Evolutionary conservation across 805 yeast genomes (phyloP).

Genomic region (Pichia manshurica): DNA sequence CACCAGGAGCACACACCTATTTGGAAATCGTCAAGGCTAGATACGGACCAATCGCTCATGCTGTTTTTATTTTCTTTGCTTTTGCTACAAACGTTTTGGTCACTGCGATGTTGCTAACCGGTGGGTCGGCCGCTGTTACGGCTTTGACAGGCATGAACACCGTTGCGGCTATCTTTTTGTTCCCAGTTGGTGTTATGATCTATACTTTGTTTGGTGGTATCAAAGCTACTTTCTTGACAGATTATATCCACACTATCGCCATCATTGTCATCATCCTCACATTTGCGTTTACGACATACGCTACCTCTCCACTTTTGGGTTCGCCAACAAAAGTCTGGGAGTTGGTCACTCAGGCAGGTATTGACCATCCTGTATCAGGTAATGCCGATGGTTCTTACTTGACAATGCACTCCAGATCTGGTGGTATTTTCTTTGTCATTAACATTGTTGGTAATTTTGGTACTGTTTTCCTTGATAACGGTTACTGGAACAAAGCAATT

Average conservation of each 20-base stretch:
- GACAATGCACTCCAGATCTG: constrained; percentile 80
- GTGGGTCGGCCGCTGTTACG: constrained; percentile 79
- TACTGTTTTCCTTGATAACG: constrained; percentile 80
- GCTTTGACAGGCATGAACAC: constrained; percentile 76
- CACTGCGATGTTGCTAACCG: constrained; percentile 86
- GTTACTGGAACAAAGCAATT: constrained; percentile 86
- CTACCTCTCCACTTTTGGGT: constrained; percentile 64
- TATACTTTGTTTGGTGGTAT: constrained; percentile 79
- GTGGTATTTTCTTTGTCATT: constrained; percentile 86
- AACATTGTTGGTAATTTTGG: constrained; percentile 88
- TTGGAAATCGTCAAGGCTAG: constrained; percentile 77
- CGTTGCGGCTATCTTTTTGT: constrained; percentile 73
- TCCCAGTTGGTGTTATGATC: constrained; percentile 74
- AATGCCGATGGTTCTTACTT: constrained; percentile 83
- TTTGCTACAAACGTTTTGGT: constrained; percentile 84
- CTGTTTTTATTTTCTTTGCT: constrained; percentile 69
- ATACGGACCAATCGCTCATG: constrained; percentile 73
- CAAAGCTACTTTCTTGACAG: constrained; percentile 76
- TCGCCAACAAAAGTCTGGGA: constrained; percentile 83
- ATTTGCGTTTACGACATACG: constrained; percentile 77
- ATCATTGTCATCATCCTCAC: constrained; percentile 69
- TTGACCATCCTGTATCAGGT: constrained; percentile 61
- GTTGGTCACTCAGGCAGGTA: constrained; percentile 53
- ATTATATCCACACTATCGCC: constrained; percentile 75
- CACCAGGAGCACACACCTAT: constrained; percentile 90